Conservation (phyloP, 305 asterid species). For the Fraxinus angustifolia region DNA sequence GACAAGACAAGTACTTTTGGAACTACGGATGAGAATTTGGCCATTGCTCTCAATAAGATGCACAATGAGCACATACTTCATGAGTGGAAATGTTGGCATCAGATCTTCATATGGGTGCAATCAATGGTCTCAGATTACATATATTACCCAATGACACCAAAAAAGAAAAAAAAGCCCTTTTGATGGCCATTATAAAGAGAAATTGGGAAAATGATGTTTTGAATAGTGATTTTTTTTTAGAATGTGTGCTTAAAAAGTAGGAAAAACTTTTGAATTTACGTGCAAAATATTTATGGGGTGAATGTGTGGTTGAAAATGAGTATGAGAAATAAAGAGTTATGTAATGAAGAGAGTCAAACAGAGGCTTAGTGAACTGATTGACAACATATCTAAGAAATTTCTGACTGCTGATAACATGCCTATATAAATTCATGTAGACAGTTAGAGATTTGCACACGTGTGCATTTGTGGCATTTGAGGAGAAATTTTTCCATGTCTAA, state of each 20-base stretch:
- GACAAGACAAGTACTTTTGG: neutral
- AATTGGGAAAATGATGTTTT: too few relatives aligned
- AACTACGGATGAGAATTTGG: neutral
- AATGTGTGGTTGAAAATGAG: too few relatives aligned
- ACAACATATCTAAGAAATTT: neutral
- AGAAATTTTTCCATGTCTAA: slow-evolving; percentile 1
- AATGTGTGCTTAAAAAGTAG: too few relatives aligned
- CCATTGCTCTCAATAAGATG: neutral
- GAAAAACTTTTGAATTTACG: too few relatives aligned
- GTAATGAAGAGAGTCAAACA: too few relatives aligned
- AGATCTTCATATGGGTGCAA: neutral
- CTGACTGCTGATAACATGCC: neutral
- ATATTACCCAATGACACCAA: neutral
- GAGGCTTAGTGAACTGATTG: neutral
- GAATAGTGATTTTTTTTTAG: too few relatives aligned
- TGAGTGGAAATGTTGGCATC: neutral
- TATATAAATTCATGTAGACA: neutral
- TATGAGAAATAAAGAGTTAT: too few relatives aligned
- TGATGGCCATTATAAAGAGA: too few relatives aligned
- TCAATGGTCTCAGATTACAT: neutral
- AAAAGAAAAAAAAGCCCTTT: neutral
- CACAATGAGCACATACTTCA: neutral
- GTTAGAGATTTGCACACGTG: neutral
- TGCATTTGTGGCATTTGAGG: neutral
- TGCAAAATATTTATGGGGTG: too few relatives aligned